A percentile compares a stretch with the other conserved stretches of the same genome.
phyloP scores from a whole-genome alignment of 768 basidiomycete genomes.

The Steccherinum ochraceum region DNA sequence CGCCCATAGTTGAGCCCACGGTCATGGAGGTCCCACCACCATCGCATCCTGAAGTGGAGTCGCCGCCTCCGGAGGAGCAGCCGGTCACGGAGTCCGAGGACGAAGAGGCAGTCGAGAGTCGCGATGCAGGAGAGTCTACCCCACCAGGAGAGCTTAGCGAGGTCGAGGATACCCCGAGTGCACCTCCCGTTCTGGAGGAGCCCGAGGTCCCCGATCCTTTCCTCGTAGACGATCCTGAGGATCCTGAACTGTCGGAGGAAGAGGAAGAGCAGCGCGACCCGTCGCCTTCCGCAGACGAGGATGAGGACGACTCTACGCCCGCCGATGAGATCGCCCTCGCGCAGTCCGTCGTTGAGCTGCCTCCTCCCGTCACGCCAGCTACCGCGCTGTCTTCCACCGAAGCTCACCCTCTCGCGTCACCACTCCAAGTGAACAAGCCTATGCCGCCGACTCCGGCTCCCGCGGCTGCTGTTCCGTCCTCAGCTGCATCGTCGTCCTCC shows the following conservation, averaged over 20 bases:
- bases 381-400: constrained; percentile 12
- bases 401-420: constrained; percentile 11
- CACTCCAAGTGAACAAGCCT: constrained; percentile 47
- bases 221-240: constrained; percentile 46
- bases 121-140: constrained; percentile 2
- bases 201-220: constrained; percentile 55
- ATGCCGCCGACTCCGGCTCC: constrained; percentile 41
- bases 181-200: constrained; percentile 27
- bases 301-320: constrained; percentile 23
- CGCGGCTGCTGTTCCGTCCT: constrained; percentile 12
- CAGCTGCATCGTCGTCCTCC: constrained; percentile 8
- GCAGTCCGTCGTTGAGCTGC: constrained; percentile 18
- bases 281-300: constrained; percentile 21
- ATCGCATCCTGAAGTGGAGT: neutral
- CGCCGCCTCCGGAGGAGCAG: neutral
- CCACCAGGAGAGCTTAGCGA: constrained; percentile 7
- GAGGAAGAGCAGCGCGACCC: constrained; percentile 17
- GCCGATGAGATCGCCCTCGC: constrained; percentile 37
- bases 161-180: too few species aligned
- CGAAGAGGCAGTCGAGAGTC: too few species aligned
- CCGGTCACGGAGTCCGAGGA: constrained; percentile 6
- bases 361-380: constrained; percentile 14
- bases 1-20: neutral
- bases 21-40: neutral
- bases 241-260: constrained; percentile 27